Conservation (phyloP, 2,329 filamentous ascomycete species). For the Penicillium occitanis region DNA sequence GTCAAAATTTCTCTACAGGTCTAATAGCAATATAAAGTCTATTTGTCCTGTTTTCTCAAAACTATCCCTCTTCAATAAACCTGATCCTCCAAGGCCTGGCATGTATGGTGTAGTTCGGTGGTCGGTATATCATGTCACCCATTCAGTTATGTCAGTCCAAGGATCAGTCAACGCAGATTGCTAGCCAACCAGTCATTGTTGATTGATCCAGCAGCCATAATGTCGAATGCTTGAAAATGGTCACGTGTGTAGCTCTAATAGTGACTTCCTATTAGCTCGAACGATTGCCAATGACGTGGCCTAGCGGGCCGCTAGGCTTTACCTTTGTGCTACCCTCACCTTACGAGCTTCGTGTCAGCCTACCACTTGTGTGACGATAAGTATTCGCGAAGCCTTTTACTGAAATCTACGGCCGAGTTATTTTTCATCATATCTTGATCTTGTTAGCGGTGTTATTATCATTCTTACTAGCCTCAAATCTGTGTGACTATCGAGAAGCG, state of each 20-base stretch:
- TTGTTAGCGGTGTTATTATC: neutral
- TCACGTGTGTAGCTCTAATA: neutral
- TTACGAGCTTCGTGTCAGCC: neutral
- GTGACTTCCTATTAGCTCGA: neutral
- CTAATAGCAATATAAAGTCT: slow-evolving; percentile 18
- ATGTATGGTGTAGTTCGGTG: neutral
- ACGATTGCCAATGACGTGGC: neutral
- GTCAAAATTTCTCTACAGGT: slow-evolving; percentile 11
- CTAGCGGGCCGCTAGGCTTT: neutral
- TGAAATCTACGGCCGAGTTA: neutral
- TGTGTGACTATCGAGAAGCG: neutral
- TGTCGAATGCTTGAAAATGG: neutral
- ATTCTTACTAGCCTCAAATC: neutral
- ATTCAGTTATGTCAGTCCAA: neutral
- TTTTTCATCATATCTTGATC: neutral
- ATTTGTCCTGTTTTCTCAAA: slow-evolving; percentile 6
- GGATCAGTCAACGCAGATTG: neutral
- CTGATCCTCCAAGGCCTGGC: neutral
- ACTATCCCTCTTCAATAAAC: too few relatives aligned
- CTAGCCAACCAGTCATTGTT: neutral
- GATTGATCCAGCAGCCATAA: neutral
- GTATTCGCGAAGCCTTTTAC: neutral
- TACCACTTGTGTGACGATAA: neutral
- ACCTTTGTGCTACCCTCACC: neutral
- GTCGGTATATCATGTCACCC: too few relatives aligned